Conservation (phyloP, 2,329 filamentous ascomycete genomes). For the Colletotrichum liaoningense region DNA sequence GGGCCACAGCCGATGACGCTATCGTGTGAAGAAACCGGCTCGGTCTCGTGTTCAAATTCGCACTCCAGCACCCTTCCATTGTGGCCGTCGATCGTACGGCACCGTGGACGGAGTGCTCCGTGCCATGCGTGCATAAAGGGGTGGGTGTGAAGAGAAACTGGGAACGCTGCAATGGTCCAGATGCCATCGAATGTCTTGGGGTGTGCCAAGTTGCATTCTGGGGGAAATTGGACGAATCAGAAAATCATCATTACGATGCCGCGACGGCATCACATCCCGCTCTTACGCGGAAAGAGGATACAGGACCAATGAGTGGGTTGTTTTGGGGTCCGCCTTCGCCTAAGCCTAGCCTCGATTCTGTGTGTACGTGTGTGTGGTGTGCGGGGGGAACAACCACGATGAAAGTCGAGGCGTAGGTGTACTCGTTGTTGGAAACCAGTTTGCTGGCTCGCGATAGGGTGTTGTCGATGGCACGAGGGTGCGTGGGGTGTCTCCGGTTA, state of each 20-base stretch:
- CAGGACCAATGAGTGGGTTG: neutral
- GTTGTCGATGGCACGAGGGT: neutral
- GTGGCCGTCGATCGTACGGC: neutral
- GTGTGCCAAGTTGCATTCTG: too few species aligned
- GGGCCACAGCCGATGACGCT: neutral
- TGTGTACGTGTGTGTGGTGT: neutral
- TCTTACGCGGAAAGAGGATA: constrained; percentile 1
- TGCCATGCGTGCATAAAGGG: neutral
- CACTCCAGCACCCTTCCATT: neutral
- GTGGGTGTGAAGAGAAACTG: neutral
- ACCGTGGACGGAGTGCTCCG: neutral
- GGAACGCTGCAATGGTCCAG: neutral
- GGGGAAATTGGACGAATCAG: neutral
- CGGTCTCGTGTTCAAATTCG: constrained; percentile 25
- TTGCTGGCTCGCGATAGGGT: too few species aligned
- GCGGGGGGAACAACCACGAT: neutral
- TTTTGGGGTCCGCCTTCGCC: neutral
- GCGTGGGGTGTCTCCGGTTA: neutral
- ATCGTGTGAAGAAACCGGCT: neutral
- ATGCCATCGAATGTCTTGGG: neutral
- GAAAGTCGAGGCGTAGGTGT: neutral
- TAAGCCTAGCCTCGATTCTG: neutral
- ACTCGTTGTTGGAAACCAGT: too few species aligned
- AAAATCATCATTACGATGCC: neutral
- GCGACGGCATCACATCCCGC: too few species aligned